These are phyloP conservation scores for Colletotrichum godetiae DNA, from an alignment of 2,329 filamentous ascomycete species.

Conservation along the genomic window DNA sequence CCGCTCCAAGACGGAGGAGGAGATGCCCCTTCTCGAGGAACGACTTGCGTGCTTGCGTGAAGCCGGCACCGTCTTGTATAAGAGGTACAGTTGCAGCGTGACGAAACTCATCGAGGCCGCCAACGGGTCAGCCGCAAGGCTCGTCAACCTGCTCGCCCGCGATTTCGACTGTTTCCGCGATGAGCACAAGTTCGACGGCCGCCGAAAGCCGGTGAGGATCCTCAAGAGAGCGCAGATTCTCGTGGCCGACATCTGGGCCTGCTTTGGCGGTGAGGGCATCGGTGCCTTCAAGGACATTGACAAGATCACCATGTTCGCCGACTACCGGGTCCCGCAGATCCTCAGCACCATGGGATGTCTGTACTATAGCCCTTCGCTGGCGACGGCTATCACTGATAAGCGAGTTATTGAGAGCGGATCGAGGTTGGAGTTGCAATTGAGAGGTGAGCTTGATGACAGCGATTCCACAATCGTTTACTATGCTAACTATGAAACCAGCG, in stretches of 20 bases:
- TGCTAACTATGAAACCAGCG: constrained; percentile 55
- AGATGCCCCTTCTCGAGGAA: constrained; percentile 85
- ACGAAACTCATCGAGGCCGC: constrained; percentile 79
- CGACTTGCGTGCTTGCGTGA: constrained; percentile 84
- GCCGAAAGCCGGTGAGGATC: constrained; percentile 77
- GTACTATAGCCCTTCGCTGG: constrained; percentile 83
- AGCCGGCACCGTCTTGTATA: constrained; percentile 81
- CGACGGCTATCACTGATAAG: constrained; percentile 74
- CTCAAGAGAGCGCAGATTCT: constrained; percentile 97
- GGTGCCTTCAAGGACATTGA: constrained; percentile 91
- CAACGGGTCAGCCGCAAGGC: constrained; percentile 80
- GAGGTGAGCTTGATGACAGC: constrained; percentile 65
- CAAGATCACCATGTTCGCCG: constrained; percentile 98
- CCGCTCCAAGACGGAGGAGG: constrained; percentile 84
- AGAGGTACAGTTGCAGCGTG: constrained; percentile 81
- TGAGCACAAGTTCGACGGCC: constrained; percentile 79
- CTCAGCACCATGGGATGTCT: constrained; percentile 85
- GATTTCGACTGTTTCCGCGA: constrained; percentile 91
- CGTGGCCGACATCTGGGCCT: constrained; percentile 96
- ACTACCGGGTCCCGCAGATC: constrained; percentile 97
- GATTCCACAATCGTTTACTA: too few species aligned
- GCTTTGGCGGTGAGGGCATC: constrained; percentile 83
- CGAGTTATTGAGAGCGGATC: constrained; percentile 77
- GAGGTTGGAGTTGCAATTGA: constrained; percentile 86
- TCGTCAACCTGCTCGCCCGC: constrained; percentile 87